These are phyloP conservation scores for Boletellus ananas DNA, from an alignment of 768 basidiomycete species.

Conservation along the genomic window DNA sequence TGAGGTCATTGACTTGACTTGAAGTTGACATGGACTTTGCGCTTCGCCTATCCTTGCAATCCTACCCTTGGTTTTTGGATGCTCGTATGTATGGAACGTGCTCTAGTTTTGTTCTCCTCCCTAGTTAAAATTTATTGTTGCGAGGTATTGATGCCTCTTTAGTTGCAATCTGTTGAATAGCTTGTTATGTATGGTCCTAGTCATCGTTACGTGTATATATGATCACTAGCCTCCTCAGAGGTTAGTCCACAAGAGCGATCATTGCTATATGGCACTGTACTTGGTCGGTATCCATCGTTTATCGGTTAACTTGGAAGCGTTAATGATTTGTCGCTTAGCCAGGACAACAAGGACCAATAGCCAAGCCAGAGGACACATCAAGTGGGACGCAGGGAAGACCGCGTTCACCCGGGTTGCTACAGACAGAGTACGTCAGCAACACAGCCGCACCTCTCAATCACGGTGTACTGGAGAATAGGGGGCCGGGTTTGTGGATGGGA, in stretches of 20 bases:
- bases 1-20: conserved; percentile 32
- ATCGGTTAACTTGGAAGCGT: background rate
- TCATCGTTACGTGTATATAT: background rate
- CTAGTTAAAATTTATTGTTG: background rate
- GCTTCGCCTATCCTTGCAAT: background rate
- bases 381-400: background rate
- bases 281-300: too few relatives aligned
- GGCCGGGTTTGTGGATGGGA: conserved; percentile 3
- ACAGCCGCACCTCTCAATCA: background rate
- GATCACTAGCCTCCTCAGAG: background rate
- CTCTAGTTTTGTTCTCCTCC: background rate
- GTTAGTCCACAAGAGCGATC: background rate
- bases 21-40: conserved; percentile 1
- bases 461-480: background rate
- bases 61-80: background rate
- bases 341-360: background rate
- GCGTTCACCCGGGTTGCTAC: background rate
- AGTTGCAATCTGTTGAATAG: background rate
- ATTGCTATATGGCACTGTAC: too few relatives aligned
- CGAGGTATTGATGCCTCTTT: background rate
- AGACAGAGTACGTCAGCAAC: conserved; percentile 6
- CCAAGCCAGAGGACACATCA: conserved; percentile 1
- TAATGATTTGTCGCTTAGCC: background rate
- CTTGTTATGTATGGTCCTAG: background rate
- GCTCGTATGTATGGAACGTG: background rate